Evolutionary conservation across 257 asterid species (phyloP).

Genomic region (Paraleonurus japonicus): DNA sequence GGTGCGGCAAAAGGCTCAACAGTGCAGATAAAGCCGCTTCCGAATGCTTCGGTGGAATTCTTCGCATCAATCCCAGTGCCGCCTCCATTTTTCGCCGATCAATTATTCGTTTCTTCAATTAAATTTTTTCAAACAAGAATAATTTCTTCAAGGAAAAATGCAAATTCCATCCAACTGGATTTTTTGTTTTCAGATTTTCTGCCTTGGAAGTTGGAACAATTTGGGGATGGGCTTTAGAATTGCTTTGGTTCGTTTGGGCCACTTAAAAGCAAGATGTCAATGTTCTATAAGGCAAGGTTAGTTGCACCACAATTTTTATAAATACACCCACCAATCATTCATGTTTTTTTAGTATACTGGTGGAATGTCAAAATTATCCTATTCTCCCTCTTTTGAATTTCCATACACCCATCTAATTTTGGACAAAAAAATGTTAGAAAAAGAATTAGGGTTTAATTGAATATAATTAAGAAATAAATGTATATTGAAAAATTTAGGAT

Average conservation of each 20-base stretch:
- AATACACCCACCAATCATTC: too few relatives aligned
- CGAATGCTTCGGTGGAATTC: constrained; percentile 87
- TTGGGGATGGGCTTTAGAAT: background rate
- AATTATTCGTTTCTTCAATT: background rate
- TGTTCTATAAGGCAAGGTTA: too few relatives aligned
- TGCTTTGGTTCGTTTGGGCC: background rate
- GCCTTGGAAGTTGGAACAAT: background rate
- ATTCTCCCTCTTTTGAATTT: too few relatives aligned
- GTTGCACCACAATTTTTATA: too few relatives aligned
- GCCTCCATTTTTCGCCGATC: constrained; percentile 59
- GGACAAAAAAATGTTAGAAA: too few relatives aligned
- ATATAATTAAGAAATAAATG: too few relatives aligned
- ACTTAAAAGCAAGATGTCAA: too few relatives aligned
- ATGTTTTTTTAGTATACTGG: too few relatives aligned
- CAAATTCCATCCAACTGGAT: background rate
- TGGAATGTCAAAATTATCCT: too few relatives aligned
- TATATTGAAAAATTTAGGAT: too few relatives aligned
- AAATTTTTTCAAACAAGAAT: background rate
- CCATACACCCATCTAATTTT: too few relatives aligned
- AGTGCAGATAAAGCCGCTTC: constrained; percentile 87
- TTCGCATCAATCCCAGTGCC: constrained; percentile 97
- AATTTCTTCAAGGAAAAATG: background rate
- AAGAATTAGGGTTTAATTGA: too few relatives aligned
- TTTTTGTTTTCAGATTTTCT: background rate
- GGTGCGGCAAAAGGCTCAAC: constrained; percentile 83